Percentiles rank a stretch among this genome's conserved stretches.
phyloP scores from a whole-genome alignment of 305 asterid species.

The Rubia balearica region DNA sequence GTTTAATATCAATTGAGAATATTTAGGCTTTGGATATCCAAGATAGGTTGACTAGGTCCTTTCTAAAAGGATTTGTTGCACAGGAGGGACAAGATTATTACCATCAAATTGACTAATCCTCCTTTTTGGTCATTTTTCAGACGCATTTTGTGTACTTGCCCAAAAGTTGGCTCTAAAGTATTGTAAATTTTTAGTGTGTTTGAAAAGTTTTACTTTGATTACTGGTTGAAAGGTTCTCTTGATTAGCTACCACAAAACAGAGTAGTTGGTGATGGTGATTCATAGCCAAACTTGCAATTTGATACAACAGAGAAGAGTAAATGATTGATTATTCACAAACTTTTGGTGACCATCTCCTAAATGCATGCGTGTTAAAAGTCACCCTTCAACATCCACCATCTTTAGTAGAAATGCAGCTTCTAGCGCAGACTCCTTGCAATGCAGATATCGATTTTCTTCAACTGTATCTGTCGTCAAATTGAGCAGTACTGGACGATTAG shows the following conservation, averaged over 20 bases:
- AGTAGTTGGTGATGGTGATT: conserved; percentile 11
- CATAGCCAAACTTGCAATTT: not conserved
- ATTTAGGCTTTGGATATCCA: conserved; percentile 9
- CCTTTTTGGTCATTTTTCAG: conserved; percentile 4
- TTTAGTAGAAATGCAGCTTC: conserved; percentile 80
- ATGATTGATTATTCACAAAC: not conserved
- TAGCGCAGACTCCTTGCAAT: conserved; percentile 74
- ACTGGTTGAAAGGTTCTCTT: not conserved
- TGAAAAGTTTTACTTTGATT: conserved; percentile 6
- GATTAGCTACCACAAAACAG: not conserved
- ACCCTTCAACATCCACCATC: conserved; percentile 40
- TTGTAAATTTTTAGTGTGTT: not conserved
- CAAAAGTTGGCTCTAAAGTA: conserved; percentile 5
- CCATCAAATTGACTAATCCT: conserved; percentile 9
- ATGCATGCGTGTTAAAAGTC: not conserved
- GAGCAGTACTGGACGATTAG: conserved; percentile 63
- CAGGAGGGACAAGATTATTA: conserved; percentile 10
- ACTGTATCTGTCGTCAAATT: conserved; percentile 69
- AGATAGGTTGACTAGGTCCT: conserved; percentile 9
- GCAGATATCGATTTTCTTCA: conserved; percentile 81
- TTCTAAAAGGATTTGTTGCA: not conserved
- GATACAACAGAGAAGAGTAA: not conserved
- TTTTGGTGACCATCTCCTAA: not conserved
- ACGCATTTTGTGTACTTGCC: not conserved
- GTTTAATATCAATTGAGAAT: not conserved